Evolutionary conservation across 768 basidiomycete genomes (phyloP).

Genomic region (Lactifluus echinatus): DNA sequence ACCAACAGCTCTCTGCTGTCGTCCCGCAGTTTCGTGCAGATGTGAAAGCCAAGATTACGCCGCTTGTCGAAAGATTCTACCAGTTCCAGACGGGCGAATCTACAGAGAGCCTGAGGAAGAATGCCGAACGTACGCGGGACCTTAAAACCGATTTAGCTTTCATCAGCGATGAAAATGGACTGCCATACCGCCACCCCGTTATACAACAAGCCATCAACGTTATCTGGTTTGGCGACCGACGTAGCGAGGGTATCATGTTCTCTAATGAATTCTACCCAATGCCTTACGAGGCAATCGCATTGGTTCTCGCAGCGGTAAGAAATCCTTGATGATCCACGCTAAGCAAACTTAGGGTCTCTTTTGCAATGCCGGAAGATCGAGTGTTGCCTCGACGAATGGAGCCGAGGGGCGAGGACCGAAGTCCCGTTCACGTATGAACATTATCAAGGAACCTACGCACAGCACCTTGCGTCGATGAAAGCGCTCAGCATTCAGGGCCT

Average conservation of each 20-base stretch:
- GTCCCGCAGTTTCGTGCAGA: background rate
- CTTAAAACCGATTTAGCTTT: constrained; percentile 4
- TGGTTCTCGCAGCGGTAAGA: background rate
- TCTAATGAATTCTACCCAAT: background rate
- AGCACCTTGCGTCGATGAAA: background rate
- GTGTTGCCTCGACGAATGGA: constrained; percentile 9
- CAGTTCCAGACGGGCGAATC: background rate
- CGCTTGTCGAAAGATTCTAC: background rate
- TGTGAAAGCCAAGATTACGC: background rate
- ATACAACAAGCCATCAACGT: constrained; percentile 1
- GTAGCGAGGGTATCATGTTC: background rate
- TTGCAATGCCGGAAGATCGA: background rate
- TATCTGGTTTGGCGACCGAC: background rate
- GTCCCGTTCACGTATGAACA: background rate
- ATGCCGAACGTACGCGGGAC: background rate
- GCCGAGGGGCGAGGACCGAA: background rate
- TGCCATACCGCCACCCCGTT: background rate
- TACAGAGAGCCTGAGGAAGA: background rate
- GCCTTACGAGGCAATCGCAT: constrained; percentile 1
- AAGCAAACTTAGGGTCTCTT: background rate
- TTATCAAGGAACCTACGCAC: background rate
- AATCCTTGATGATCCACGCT: too few relatives aligned
- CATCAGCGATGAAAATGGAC: background rate
- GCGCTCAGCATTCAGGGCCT: constrained; percentile 5
- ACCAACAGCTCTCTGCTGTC: background rate